Evolutionary conservation across 2,329 filamentous ascomycete genomes (phyloP), one percentile per base, ranked within the genome.

Genomic region (Aspergillus luchuensis): DNA sequence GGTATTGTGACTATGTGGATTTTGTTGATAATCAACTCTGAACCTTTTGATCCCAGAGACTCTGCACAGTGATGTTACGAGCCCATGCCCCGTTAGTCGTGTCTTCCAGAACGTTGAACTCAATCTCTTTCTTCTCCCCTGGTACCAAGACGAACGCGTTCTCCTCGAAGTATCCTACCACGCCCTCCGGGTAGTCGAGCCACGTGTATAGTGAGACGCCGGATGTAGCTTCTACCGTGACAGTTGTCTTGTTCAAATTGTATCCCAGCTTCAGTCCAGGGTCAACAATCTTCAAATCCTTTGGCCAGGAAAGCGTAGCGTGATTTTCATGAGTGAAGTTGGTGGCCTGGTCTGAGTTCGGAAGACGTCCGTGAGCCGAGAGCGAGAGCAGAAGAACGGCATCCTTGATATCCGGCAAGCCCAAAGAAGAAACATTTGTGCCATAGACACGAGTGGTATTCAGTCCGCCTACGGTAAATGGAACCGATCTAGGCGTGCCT

Each of bases 121-220:
- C 71, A 5, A 86, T 67, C 53, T 77, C 72, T 65, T 76, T 81
- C 51, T 72, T 74, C 69, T 82, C 74, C 0, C 80, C 82, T 21
- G 76, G 74, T 45, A 74, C 63, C 36, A 87, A 66, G 68, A 81
- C 78, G 61, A 87, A 86, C 0, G 78, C 79, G 67, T 87, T 86
- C 1, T 79, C 74, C 6, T 84, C 79, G 61, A 86, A 87, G 36
- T 78, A 78, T 0, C 83, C 74, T 8, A 85, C 77, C 1, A 78
- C 74, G 0, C 79, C 80, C 1, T 76, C 71, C 0, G 83, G 82
- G 59, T 84, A 81, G 56, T 83, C 82, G 2, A 86, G 68, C 83
- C 83, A 86, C 1, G 83, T 84, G 74, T 82, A 85, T 4, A 82
- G 75, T 3, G 83, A 81, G 0, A 84, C 76, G 0, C 81, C 83